Evolutionary conservation across 1,284 basidiomycete genomes (phyloP), one percentile per base, ranked within the genome.

Genomic region (Malassezia yamatoensis): DNA sequence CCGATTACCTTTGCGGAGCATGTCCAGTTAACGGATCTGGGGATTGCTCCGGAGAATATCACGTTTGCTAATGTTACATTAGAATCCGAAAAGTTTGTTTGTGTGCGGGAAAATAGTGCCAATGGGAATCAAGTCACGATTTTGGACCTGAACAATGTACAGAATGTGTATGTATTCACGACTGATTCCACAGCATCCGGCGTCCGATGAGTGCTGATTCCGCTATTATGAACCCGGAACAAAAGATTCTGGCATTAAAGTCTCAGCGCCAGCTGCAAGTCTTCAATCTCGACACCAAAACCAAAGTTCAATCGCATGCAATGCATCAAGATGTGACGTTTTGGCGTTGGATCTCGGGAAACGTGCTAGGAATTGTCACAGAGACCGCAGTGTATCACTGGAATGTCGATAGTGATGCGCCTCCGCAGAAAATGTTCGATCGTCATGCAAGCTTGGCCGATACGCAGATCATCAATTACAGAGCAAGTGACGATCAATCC

Each of bases 391-490:
- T 98, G 38, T 90, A 83, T 78, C 93, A 98, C 77, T 98, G 93
- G 93, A 81, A 85, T 61, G 86, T 88, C 66, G 79, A 61, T 75
- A 77, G 80, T 66, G 85, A 83, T 18, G 82, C 86, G 18, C 78
- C 84, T 7, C 87, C 87, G 5, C 83, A 85, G 78, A 90, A 96
- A 81, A 81, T 96, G 51, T 98, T 98, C 72, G 94, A 99, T 79
- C 85, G 94, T 44, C 93, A 98, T 77, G 83, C 89, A 5, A 87
- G 87, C n/a, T 85, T 99, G 62, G 82, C 84, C 58, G 90, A 89
- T 57, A 85, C 88, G 57, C 94, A 98, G 78, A 98, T 99, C 68
- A 99, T 98, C 80, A 96, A 96, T 80, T 98, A 98, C 78, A 87
- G 93, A 58, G 81, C 85, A 40, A 88, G 89, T 9, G 77, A 82